These are phyloP conservation scores for Microsporum audouinii DNA, from an alignment of 2,329 filamentous ascomycete genomes.

Conservation along the genomic window DNA sequence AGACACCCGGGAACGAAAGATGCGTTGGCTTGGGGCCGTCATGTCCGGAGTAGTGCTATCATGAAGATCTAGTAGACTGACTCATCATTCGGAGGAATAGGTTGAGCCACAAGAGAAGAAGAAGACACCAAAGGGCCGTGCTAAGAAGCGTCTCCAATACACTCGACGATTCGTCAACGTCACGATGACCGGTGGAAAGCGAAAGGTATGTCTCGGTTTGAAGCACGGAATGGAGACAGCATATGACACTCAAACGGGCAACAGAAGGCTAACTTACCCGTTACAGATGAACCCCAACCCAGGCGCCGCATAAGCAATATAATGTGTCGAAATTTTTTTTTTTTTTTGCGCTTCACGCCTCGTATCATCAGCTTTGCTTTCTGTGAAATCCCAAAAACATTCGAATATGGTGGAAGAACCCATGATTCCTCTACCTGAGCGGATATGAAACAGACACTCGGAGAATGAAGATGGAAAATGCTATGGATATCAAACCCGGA, in stretches of 20 bases:
- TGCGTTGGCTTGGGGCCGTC: background rate
- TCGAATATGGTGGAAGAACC: background rate
- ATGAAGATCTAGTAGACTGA: background rate
- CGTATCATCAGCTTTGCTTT: background rate
- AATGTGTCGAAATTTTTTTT: background rate
- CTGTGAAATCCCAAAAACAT: background rate
- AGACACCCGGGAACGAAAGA: background rate
- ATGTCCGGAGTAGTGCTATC: too few species aligned
- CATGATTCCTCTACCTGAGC: background rate
- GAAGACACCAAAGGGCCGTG: constrained; percentile 93
- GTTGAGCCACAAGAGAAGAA: constrained; percentile 89
- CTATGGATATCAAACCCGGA: background rate
- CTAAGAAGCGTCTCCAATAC: constrained; percentile 93
- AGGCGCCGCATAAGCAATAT: constrained; percentile 20
- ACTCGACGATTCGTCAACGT: constrained; percentile 98
- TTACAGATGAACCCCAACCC: constrained; percentile 77
- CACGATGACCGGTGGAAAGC: constrained; percentile 93
- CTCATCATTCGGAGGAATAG: constrained; percentile 34
- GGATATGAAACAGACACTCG: background rate
- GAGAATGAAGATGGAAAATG: background rate
- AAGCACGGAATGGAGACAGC: background rate
- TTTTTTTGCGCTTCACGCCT: constrained; percentile 1
- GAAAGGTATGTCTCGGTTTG: constrained; percentile 59
- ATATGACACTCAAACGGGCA: background rate
- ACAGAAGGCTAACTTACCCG: background rate